A percentile compares a stretch with the other conserved stretches of the same genome.
phyloP scores from a whole-genome alignment of 306 rosid species.

The Acacia crassicarpa region DNA sequence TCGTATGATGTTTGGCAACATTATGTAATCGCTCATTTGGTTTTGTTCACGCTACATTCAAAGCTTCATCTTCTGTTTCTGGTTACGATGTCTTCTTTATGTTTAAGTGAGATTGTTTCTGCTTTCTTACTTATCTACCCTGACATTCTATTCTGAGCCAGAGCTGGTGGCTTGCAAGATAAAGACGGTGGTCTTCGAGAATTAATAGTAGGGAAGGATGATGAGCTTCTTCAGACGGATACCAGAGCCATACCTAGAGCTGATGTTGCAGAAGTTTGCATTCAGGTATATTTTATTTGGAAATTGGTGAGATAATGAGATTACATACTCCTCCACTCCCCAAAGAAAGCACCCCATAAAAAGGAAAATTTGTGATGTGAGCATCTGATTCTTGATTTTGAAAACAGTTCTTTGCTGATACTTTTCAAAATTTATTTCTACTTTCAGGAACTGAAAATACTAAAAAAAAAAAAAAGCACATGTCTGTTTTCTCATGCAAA shows the following conservation, averaged over 20 bases:
- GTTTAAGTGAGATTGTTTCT: background rate
- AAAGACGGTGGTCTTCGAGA: conserved; percentile 86
- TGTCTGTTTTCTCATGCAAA: background rate
- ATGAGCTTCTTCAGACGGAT: conserved; percentile 83
- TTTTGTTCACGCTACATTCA: background rate
- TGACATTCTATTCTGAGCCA: conserved; percentile 32
- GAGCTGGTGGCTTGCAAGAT: conserved; percentile 96
- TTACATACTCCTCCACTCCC: background rate
- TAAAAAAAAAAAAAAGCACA: background rate
- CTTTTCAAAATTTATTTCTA: background rate
- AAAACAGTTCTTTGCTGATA: background rate
- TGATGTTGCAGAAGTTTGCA: conserved; percentile 89
- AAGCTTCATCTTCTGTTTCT: background rate
- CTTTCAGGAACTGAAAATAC: background rate
- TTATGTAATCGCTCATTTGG: background rate
- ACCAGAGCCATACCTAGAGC: conserved; percentile 80
- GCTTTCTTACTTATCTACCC: conserved; percentile 3
- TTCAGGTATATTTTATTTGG: conserved; percentile 64
- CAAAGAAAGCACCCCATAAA: background rate
- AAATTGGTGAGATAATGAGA: background rate
- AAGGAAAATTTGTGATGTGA: background rate
- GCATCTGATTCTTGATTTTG: background rate
- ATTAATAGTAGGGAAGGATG: conserved; percentile 81
- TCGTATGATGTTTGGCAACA: background rate
- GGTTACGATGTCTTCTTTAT: conserved; percentile 3